Percentiles rank a stretch among this genome's conserved stretches.
Evolutionary conservation across 352 stramenopile species (phyloP).

Genomic region (Pythium insidiosum): DNA sequence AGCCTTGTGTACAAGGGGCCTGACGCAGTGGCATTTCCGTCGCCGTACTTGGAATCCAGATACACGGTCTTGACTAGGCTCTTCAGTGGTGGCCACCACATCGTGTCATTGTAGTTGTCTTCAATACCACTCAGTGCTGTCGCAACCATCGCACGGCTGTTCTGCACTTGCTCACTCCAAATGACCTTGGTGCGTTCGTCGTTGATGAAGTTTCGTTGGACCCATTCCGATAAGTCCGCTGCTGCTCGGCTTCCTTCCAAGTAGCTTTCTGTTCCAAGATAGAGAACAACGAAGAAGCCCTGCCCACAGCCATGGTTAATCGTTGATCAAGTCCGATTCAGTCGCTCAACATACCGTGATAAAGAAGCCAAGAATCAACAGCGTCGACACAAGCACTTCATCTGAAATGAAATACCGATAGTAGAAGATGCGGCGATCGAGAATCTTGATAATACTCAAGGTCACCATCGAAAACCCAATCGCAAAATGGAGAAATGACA

Average conservation of each 20-base stretch:
- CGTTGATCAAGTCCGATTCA: no score
- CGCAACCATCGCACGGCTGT: conserved; percentile 75
- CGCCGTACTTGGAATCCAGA: conserved; percentile 49
- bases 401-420: conserved; percentile 87
- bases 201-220: conserved; percentile 85
- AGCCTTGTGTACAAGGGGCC: conserved; percentile 42
- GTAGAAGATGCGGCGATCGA: conserved; percentile 83
- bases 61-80: conserved; percentile 81
- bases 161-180: conserved; percentile 79
- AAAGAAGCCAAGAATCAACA: conserved; percentile 82
- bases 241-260: conserved; percentile 80
- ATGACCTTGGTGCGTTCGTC: conserved; percentile 75
- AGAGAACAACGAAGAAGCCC: conserved; percentile 76
- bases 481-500: conserved; percentile 66
- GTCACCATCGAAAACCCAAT: conserved; percentile 60
- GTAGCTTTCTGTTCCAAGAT: conserved; percentile 79
- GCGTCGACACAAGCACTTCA: conserved; percentile 71
- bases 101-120: conserved; percentile 84
- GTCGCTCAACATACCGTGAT: conserved; percentile 36
- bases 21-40: conserved; percentile 40
- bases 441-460: conserved; percentile 68
- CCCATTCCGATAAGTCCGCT: conserved; percentile 62
- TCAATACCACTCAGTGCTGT: conserved; percentile 72
- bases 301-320: no score
- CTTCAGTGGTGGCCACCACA: conserved; percentile 85